Evolutionary conservation across 2,329 filamentous ascomycete species (phyloP).

Genomic region (Exophiala oligosperma): DNA sequence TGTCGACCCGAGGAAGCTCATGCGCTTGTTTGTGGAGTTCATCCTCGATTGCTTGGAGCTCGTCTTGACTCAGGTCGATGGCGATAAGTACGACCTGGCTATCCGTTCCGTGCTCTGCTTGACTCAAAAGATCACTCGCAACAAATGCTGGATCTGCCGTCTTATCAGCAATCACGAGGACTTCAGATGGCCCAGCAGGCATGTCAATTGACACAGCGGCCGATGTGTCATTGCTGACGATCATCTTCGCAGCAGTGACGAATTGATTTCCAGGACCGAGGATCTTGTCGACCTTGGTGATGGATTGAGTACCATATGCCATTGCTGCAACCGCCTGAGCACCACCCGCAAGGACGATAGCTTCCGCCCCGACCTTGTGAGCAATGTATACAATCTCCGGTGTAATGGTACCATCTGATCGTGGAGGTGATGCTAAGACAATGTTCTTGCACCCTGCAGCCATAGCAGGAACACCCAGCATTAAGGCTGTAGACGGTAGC

Average conservation of each 20-base stretch:
- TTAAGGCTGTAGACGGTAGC: constrained; percentile 93
- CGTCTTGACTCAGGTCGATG: constrained; percentile 70
- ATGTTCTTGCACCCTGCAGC: constrained; percentile 96
- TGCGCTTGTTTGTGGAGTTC: constrained; percentile 86
- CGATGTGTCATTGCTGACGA: constrained; percentile 94
- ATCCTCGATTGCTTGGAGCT: constrained; percentile 82
- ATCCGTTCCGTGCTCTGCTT: constrained; percentile 95
- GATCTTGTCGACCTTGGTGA: constrained; percentile 98
- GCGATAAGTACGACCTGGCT: constrained; percentile 92
- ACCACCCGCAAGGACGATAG: constrained; percentile 92
- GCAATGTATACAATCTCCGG: constrained; percentile 97
- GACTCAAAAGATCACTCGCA: constrained; percentile 88
- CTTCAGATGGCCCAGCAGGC: constrained; percentile 94
- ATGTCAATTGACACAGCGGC: constrained; percentile 96
- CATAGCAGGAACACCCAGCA: constrained; percentile 97
- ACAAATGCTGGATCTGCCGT: constrained; percentile 90
- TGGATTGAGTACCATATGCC: constrained; percentile 93
- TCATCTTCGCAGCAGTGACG: constrained; percentile 97
- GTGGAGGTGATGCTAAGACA: constrained; percentile 86
- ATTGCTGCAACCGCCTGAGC: constrained; percentile 94
- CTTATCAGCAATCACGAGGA: constrained; percentile 91
- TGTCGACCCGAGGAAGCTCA: constrained; percentile 85
- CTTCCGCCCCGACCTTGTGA: constrained; percentile 93
- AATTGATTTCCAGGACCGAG: constrained; percentile 97
- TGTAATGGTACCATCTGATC: constrained; percentile 84